Base-by-base conservation (phyloP, 768 basidiomycete genomes). In the Strobilomyces dryophilus region DNA sequence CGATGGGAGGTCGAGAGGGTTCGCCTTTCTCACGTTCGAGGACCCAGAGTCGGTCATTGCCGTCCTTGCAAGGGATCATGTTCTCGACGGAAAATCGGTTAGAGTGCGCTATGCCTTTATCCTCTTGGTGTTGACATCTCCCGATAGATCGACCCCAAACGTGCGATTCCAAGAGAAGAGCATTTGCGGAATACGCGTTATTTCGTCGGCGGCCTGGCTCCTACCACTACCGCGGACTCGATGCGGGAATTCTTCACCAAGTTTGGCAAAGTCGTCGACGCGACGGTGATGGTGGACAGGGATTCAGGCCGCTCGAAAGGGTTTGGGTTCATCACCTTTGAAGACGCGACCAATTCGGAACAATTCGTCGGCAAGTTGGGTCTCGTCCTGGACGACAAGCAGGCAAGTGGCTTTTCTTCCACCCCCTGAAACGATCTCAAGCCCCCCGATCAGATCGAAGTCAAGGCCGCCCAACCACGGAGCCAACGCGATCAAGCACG, bases 241-340 rank as follows among this genome's bases (percentile, higher is more conserved):
- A 83, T 92, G 79, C 78, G 80, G 32, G 74, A 76, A 15, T 90
- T 85, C 71, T 89, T 92, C 61, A 66, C 76, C 10, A 73, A 82
- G 32, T 91, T 83, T 61, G 90, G 90, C n/a, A 81, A 80, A 52
- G 86, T 92, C 49, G 81, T 89, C 46, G 90, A 92, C 61, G 81
- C 89, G 3, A 91, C 88, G 4, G 87, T 92, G 47, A 92, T 92
- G 90, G 77, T 89, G 53, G 90, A 92, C 66, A 77, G 85, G 47
- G 87, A 90, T 51, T 81, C 84, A 11, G 79, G 78, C 5, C 75
- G 87, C 24, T 85, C 83, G 31, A 89, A 92, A 67, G 90, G 90
- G 1, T 92, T 92, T 59, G 90, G 89, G 1, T 92, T 92, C 56
- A 84, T 92, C 42, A 92, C 89, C 0, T 92, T 89, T 64, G 81